Conservation (phyloP, 208 protist genomes). For the Dictyostelium gargantuum region DNA sequence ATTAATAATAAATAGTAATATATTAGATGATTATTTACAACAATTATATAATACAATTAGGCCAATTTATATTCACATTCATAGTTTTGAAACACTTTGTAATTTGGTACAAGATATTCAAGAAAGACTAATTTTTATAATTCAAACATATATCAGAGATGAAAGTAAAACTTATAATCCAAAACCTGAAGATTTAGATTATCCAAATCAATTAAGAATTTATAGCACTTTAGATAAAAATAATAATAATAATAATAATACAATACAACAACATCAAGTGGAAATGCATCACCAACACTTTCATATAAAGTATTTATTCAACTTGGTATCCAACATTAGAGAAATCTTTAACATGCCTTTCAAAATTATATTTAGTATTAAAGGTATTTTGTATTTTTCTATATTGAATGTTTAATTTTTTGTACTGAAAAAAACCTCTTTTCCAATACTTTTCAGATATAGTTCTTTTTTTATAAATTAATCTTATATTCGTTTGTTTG, state of each 20-base stretch:
- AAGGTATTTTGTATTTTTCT: constrained; percentile 35
- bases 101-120: constrained; percentile 77
- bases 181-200: constrained; percentile 71
- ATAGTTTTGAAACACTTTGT: constrained; percentile 34
- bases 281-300: neutral
- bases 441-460: too few relatives aligned
- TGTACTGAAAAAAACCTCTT: too few relatives aligned
- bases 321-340: constrained; percentile 82
- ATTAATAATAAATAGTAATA: too few relatives aligned
- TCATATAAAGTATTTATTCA: constrained; percentile 13
- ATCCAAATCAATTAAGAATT: constrained; percentile 67
- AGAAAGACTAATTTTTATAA: constrained; percentile 76
- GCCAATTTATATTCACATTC: constrained; percentile 51
- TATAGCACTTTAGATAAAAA: neutral
- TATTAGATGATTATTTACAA: constrained; percentile 39
- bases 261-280: neutral
- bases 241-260: too few relatives aligned
- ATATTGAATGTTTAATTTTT: too few relatives aligned
- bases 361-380: constrained; percentile 81
- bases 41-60: constrained; percentile 11
- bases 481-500: too few relatives aligned
- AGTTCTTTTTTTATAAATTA: too few relatives aligned
- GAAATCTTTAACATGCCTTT: constrained; percentile 72
- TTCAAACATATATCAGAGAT: constrained; percentile 77
- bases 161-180: constrained; percentile 73